Percentiles rank a stretch among this genome's conserved stretches.
These are phyloP conservation scores for Nephelium lappaceum DNA, from an alignment of 345 rosid species.

Conservation along the genomic window DNA sequence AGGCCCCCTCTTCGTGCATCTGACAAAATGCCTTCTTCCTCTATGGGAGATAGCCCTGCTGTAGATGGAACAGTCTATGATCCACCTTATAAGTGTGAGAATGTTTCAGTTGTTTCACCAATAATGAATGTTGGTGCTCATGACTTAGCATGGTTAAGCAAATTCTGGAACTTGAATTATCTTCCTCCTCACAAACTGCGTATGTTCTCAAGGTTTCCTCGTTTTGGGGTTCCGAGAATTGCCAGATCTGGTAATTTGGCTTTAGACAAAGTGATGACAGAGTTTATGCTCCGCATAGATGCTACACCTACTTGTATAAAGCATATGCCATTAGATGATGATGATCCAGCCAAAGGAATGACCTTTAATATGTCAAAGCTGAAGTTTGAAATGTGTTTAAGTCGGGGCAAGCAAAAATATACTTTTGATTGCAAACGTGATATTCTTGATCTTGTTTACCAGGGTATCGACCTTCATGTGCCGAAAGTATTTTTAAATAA, in stretches of 20 bases:
- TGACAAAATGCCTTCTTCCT: conserved; percentile 49
- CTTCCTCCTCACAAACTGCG: conserved; percentile 95
- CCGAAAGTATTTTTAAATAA: conserved; percentile 72
- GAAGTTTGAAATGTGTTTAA: conserved; percentile 74
- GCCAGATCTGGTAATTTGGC: conserved; percentile 90
- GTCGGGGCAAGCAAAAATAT: conserved; percentile 90
- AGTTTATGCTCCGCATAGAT: conserved; percentile 91
- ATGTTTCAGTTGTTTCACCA: conserved; percentile 46
- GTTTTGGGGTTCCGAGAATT: conserved; percentile 86
- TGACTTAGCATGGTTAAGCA: conserved; percentile 90
- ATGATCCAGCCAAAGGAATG: conserved; percentile 95
- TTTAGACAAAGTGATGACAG: conserved; percentile 95
- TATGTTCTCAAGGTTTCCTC: conserved; percentile 86
- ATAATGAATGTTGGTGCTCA: conserved; percentile 85
- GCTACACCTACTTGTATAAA: conserved; percentile 72
- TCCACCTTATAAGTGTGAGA: conserved; percentile 48
- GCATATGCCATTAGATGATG: conserved; percentile 77
- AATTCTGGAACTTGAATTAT: conserved; percentile 86
- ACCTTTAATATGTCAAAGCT: conserved; percentile 78
- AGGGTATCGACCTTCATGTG: conserved; percentile 87
- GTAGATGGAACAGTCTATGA: conserved; percentile 35
- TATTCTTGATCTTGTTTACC: conserved; percentile 94
- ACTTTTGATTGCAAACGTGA: conserved; percentile 91
- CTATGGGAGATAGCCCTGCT: conserved; percentile 35
- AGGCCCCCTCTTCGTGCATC: conserved; percentile 48